Evolutionary conservation across 176 grass and related monocot genomes (phyloP), one percentile per base, ranked within the genome.

Genomic region (Bolboschoenus planiculmis): DNA sequence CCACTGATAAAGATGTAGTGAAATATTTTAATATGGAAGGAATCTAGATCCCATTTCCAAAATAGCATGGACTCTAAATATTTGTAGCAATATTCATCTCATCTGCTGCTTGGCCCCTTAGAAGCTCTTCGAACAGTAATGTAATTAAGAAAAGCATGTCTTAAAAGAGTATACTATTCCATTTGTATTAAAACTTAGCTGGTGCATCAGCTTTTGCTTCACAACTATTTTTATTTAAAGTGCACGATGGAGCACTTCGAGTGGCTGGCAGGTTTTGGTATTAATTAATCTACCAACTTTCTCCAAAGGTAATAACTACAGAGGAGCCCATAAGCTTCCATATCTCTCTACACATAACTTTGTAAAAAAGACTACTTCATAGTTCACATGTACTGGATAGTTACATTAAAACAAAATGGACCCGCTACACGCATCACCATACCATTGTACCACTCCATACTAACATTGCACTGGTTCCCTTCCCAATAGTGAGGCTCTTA

Each of bases 271-370:
- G 6, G 56, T 27, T 33, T 60, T 60, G 14, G 31, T 80, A 60
- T 60, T 80, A 60, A 80, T 60, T 80, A 60, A 59, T 60, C 31
- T 27, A 76, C 72, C 72, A 76, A 76, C 72, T 80, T 80, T 80
- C 30, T 60, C 54, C 50, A 60, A 59, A 55, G 30, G 78, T 80
- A 39, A 37, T 80, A 80, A 80, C 30, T 80, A 34, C 27, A 80
- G 8, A 58, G 24, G 56, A 56, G 27, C 50, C 78, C 78, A 40
- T 80, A 58, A n/a, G 13, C 35, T 60, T 36, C 20, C 33, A 80
- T 53, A 9, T 42, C 56, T 13, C 16, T 42, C 53, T 42, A 42
- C 18, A 42, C 10, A 2, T 37, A 40, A 1, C 78, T 80, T 30
- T 60, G 77, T 58, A 42, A n/a, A n/a, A n/a, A 39, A 80, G 29